phyloP scores from a whole-genome alignment of 441 rosid species.

The Pelargonium hybrid region DNA sequence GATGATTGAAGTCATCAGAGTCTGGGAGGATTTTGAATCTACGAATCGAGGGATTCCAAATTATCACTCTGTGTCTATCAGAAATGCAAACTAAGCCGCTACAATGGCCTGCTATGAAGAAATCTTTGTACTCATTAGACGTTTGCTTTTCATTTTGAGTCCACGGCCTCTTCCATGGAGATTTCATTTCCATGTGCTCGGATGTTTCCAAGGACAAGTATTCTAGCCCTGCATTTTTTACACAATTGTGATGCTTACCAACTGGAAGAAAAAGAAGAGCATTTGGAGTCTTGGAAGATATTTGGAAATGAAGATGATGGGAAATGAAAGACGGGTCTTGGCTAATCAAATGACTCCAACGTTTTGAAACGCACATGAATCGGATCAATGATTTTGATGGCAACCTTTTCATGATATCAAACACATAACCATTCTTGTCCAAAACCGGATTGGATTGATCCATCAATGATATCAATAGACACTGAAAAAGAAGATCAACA shows the following conservation, averaged over 20 bases:
- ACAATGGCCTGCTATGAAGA: not conserved
- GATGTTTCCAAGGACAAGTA: not conserved
- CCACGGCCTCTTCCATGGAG: conserved; percentile 4
- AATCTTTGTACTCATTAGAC: not conserved
- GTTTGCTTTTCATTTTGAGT: not conserved
- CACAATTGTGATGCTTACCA: not conserved
- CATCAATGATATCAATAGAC: not conserved
- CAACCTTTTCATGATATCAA: not conserved
- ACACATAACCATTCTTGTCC: not conserved
- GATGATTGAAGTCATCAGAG: not conserved
- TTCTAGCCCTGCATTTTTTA: not conserved
- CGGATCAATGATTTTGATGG: not conserved
- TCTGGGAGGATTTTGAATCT: conserved; percentile 1
- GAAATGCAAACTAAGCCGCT: not conserved
- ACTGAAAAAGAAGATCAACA: not conserved
- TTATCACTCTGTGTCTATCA: not conserved
- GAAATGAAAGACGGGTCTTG: not conserved
- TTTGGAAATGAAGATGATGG: not conserved
- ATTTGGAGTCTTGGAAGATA: not conserved
- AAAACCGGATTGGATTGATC: not conserved
- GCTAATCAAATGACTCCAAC: not conserved
- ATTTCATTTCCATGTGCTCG: not conserved
- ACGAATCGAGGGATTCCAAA: not conserved
- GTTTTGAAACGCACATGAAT: not conserved
- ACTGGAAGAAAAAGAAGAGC: not conserved